Conservation (phyloP, 257 asterid genomes). For the Ajuga chamaepitys region DNA sequence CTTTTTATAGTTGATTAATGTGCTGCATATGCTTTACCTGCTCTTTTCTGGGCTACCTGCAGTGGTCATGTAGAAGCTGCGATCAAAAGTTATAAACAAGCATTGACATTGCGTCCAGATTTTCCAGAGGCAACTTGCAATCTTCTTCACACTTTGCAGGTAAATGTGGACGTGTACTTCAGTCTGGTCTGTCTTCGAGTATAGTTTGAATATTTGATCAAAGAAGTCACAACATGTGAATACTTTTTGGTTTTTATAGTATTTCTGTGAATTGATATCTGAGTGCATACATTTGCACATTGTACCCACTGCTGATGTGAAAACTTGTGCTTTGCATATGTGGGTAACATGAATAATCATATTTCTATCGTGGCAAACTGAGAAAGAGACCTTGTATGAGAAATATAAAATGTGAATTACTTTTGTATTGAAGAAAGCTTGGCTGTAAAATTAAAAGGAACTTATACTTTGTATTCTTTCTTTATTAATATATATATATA, state of each 20-base stretch:
- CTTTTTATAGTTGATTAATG: background rate
- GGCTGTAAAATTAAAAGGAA: background rate
- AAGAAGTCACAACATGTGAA: background rate
- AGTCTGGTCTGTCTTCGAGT: background rate
- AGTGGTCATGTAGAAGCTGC: conserved; percentile 94
- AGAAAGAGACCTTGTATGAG: background rate
- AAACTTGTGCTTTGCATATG: background rate
- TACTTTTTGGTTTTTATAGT: conserved; percentile 1
- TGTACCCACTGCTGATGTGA: background rate
- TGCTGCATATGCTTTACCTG: conserved; percentile 7
- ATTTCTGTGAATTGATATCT: background rate
- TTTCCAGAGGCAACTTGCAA: conserved; percentile 98
- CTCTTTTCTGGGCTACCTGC: conserved; percentile 17
- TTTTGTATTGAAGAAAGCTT: background rate
- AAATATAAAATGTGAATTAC: background rate
- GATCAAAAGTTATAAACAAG: conserved; percentile 85
- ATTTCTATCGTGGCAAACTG: background rate
- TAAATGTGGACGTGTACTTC: conserved; percentile 2
- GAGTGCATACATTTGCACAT: background rate
- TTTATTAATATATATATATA: too few species aligned
- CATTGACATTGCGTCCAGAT: conserved; percentile 82
- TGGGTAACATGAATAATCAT: background rate
- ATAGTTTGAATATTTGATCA: background rate
- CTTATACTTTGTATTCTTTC: too few species aligned
- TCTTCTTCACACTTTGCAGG: conserved; percentile 99